Evolutionary conservation across 2,329 filamentous ascomycete species (phyloP).

Genomic region (Aspergillus cejpii): DNA sequence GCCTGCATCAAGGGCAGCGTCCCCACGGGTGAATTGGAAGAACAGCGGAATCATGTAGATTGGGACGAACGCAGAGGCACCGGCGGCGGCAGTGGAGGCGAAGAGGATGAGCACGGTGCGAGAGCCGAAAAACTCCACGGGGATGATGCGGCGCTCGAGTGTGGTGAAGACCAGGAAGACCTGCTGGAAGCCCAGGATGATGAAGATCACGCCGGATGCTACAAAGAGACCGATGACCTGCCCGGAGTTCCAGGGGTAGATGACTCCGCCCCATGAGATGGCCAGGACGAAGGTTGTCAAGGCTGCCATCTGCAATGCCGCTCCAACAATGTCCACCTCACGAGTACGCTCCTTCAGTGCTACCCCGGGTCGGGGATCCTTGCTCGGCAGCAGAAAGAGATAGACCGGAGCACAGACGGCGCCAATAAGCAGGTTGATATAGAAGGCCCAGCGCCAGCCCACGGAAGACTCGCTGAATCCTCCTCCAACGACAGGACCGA

Average conservation of each 20-base stretch:
- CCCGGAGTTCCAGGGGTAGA: constrained; percentile 44
- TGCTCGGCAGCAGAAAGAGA: constrained; percentile 38
- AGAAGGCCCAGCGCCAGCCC: constrained; percentile 39
- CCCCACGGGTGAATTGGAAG: constrained; percentile 48
- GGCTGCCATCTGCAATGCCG: constrained; percentile 38
- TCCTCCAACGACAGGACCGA: constrained; percentile 37
- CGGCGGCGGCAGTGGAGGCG: constrained; percentile 31
- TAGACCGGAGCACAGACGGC: constrained; percentile 39
- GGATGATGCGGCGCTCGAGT: constrained; percentile 43
- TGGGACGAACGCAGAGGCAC: constrained; percentile 30
- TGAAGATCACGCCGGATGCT: constrained; percentile 40
- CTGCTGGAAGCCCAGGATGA: constrained; percentile 46
- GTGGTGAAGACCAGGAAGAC: constrained; percentile 40
- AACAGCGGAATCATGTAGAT: constrained; percentile 51
- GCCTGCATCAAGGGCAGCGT: constrained; percentile 26
- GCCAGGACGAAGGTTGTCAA: constrained; percentile 42
- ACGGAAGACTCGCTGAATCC: constrained; percentile 25
- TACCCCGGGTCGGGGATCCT: constrained; percentile 17
- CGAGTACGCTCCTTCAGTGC: constrained; percentile 16
- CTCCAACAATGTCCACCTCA: constrained; percentile 42
- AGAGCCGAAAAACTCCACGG: constrained; percentile 40
- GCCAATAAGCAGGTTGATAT: constrained; percentile 49
- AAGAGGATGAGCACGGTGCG: constrained; percentile 41
- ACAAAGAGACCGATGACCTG: constrained; percentile 45
- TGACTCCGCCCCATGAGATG: constrained; percentile 45